phyloP scores from a whole-genome alignment of 495 filamentous ascomycete genomes.

The Bacidia gigantensis region DNA sequence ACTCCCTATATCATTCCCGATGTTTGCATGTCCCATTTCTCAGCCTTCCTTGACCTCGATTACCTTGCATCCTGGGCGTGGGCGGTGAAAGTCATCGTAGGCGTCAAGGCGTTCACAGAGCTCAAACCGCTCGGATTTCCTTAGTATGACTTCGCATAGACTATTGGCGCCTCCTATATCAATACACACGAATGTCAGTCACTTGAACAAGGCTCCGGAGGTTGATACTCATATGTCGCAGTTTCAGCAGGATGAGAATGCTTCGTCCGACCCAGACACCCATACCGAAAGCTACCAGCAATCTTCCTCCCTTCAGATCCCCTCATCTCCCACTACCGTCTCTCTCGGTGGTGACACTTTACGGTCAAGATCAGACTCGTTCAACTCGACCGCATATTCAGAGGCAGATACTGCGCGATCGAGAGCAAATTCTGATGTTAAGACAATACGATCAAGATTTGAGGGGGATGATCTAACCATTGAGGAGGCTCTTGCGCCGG shows the following conservation, averaged over 20 bases:
- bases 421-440: constrained; percentile 29
- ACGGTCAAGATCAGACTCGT: constrained; percentile 36
- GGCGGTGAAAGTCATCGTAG: background rate
- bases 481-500: constrained; percentile 49
- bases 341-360: constrained; percentile 39
- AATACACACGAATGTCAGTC: constrained; percentile 15
- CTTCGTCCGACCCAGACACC: constrained; percentile 6
- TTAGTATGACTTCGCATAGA: constrained; percentile 16
- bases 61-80: background rate
- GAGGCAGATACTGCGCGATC: constrained; percentile 30
- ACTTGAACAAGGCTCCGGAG: background rate
- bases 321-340: constrained; percentile 24
- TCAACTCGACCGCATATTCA: constrained; percentile 32
- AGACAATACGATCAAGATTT: constrained; percentile 20
- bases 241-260: constrained; percentile 8
- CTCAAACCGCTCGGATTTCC: background rate
- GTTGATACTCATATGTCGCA: constrained; percentile 13
- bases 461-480: constrained; percentile 30
- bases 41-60: background rate
- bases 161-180: constrained; percentile 16
- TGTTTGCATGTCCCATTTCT: background rate
- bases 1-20: background rate
- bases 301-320: constrained; percentile 16
- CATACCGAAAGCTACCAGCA: constrained; percentile 6
- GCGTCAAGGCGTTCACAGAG: constrained; percentile 2